These are phyloP conservation scores for Phragmites australis DNA, from an alignment of 176 grass and related monocot species.

Conservation along the genomic window DNA sequence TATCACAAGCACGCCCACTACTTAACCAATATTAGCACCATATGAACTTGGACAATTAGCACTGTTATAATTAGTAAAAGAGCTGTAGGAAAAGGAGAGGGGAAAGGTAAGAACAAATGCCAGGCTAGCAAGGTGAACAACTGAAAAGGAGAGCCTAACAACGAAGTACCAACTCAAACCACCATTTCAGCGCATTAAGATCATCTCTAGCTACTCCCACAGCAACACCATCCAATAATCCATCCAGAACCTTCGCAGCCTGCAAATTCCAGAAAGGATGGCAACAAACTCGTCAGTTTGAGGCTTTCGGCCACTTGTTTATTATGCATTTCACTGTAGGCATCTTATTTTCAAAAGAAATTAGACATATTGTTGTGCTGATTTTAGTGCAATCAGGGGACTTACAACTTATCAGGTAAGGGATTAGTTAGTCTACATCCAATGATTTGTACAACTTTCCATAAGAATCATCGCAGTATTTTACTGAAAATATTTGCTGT, in stretches of 20 bases:
- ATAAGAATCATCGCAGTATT: not conserved
- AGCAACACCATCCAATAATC: conserved; percentile 38
- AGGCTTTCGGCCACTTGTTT: conserved; percentile 16
- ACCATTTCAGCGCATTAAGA: conserved; percentile 57
- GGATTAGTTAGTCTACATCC: not conserved
- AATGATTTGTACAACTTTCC: not conserved
- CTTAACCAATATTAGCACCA: conserved; percentile 30
- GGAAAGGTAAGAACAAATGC: conserved; percentile 43
- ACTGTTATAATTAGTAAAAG: conserved; percentile 41
- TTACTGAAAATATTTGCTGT: not conserved
- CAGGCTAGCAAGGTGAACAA: conserved; percentile 22
- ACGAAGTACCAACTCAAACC: conserved; percentile 53
- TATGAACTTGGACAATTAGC: conserved; percentile 39
- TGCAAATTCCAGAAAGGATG: conserved; percentile 44
- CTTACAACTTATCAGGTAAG: not conserved
- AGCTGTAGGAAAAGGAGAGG: conserved; percentile 29
- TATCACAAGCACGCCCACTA: conserved; percentile 36
- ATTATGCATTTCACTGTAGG: conserved; percentile 4
- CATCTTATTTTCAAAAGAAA: conserved; percentile 15
- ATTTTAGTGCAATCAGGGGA: not conserved
- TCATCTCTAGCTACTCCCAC: conserved; percentile 33
- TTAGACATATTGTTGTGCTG: not conserved
- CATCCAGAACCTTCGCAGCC: conserved; percentile 46
- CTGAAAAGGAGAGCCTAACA: conserved; percentile 52
- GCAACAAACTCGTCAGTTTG: conserved; percentile 35